These are phyloP conservation scores for Hypoxylon fragiforme DNA, from an alignment of 495 filamentous ascomycete genomes.

Conservation along the genomic window DNA sequence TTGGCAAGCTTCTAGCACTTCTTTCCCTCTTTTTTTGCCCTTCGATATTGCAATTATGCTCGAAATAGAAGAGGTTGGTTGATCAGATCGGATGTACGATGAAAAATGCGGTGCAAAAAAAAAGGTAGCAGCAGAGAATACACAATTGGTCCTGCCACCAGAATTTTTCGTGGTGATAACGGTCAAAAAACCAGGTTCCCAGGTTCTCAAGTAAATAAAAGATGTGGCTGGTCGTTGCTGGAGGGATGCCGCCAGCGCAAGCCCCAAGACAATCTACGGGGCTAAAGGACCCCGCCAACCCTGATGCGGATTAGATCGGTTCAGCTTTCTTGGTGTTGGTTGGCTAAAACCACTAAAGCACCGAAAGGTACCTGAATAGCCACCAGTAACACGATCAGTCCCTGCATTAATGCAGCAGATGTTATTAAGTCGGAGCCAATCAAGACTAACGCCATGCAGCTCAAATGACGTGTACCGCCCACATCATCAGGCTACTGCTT, in stretches of 20 bases:
- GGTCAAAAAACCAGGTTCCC: background rate
- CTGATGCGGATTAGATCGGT: too few relatives aligned
- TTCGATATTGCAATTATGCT: constrained; percentile 25
- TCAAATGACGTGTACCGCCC: constrained; percentile 24
- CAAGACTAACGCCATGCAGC: background rate
- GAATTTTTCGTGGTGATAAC: constrained; percentile 28
- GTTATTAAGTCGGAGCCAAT: too few relatives aligned
- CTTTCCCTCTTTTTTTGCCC: constrained; percentile 26
- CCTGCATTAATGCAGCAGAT: constrained; percentile 17
- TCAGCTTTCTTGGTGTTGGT: too few relatives aligned
- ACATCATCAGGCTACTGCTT: constrained; percentile 9
- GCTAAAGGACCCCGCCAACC: too few relatives aligned
- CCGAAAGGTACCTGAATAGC: background rate
- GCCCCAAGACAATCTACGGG: constrained; percentile 10
- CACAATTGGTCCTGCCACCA: constrained; percentile 33
- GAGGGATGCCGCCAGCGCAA: constrained; percentile 25
- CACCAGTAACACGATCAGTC: background rate
- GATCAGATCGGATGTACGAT: constrained; percentile 13
- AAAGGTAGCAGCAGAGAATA: constrained; percentile 18
- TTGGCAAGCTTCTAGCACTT: constrained; percentile 33
- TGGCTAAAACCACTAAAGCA: too few relatives aligned
- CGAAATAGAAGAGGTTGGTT: constrained; percentile 28
- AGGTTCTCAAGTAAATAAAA: constrained; percentile 40
- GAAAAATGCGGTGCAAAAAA: constrained; percentile 8
- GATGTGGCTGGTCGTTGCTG: constrained; percentile 42